Conservation (phyloP, 2,329 filamentous ascomycete genomes). For the Calonectria fujianensis region DNA sequence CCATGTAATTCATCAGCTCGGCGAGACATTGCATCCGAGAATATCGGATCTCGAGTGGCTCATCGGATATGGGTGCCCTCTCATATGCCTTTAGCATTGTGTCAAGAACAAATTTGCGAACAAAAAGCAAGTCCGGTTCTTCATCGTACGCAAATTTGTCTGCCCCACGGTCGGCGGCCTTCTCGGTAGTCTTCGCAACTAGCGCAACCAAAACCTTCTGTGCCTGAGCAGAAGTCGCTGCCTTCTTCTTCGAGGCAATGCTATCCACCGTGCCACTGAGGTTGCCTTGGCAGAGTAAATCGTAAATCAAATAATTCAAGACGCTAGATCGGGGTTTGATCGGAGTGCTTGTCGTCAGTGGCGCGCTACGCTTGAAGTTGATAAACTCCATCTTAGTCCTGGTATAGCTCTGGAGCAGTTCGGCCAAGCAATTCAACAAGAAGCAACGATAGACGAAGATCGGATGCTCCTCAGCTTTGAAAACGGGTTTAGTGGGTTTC, state of each 20-base stretch:
- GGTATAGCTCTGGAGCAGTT: conserved; percentile 93
- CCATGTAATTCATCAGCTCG: conserved; percentile 94
- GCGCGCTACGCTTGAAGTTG: conserved; percentile 96
- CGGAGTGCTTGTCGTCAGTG: conserved; percentile 88
- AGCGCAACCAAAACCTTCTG: conserved; percentile 91
- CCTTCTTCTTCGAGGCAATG: conserved; percentile 87
- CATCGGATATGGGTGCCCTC: conserved; percentile 86
- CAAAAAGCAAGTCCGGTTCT: conserved; percentile 90
- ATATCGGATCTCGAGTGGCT: conserved; percentile 90
- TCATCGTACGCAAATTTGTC: conserved; percentile 82
- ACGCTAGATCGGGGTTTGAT: conserved; percentile 95
- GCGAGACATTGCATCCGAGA: conserved; percentile 89
- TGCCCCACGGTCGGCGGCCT: conserved; percentile 73
- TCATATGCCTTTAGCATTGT: conserved; percentile 94
- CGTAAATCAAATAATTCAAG: conserved; percentile 93
- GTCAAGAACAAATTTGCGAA: conserved; percentile 95
- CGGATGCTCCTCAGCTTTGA: conserved; percentile 94
- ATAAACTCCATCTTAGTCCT: conserved; percentile 98
- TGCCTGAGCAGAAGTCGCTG: conserved; percentile 89
- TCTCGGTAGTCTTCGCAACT: conserved; percentile 91
- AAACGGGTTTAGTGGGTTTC: conserved; percentile 81
- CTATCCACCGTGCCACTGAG: conserved; percentile 82
- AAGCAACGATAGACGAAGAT: conserved; percentile 99
- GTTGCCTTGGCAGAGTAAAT: conserved; percentile 79
- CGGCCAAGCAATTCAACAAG: conserved; percentile 91